Conservation (phyloP, 345 rosid genomes). For the Pelargonium nanum region DNA sequence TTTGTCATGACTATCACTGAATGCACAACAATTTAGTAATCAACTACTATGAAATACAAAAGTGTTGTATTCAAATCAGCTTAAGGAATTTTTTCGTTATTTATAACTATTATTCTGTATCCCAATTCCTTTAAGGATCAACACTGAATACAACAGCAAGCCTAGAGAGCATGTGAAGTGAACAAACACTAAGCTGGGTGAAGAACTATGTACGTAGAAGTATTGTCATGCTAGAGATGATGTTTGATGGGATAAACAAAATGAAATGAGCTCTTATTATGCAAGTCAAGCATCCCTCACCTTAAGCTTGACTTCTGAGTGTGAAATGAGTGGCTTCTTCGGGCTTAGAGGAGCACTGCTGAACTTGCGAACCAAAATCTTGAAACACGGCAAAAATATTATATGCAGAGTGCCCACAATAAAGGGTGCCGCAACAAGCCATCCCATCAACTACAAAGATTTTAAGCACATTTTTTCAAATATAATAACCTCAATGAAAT, state of each 20-base stretch:
- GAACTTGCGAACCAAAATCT: conserved; percentile 47
- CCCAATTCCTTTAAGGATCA: neutral
- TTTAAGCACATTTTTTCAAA: conserved; percentile 5
- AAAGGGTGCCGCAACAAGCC: conserved; percentile 56
- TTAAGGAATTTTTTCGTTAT: too few relatives aligned
- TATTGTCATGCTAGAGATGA: too few relatives aligned
- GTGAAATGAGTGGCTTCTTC: conserved; percentile 19
- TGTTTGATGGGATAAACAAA: too few relatives aligned
- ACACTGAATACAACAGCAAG: neutral
- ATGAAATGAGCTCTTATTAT: neutral
- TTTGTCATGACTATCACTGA: too few relatives aligned
- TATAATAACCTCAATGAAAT: neutral
- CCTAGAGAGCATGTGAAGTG: neutral
- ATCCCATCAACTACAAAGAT: conserved; percentile 64
- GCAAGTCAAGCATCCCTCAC: conserved; percentile 45
- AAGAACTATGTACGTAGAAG: neutral
- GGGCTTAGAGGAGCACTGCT: conserved; percentile 33
- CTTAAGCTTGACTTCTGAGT: conserved; percentile 38
- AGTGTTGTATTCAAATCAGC: too few relatives aligned
- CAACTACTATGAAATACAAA: too few relatives aligned
- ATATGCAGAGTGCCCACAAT: conserved; percentile 32
- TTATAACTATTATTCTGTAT: too few relatives aligned
- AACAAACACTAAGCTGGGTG: neutral
- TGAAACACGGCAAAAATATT: conserved; percentile 45
- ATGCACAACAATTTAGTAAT: too few relatives aligned